Conservation (phyloP, 176 grass and related monocot genomes). For the Aegilops umbellulata region DNA sequence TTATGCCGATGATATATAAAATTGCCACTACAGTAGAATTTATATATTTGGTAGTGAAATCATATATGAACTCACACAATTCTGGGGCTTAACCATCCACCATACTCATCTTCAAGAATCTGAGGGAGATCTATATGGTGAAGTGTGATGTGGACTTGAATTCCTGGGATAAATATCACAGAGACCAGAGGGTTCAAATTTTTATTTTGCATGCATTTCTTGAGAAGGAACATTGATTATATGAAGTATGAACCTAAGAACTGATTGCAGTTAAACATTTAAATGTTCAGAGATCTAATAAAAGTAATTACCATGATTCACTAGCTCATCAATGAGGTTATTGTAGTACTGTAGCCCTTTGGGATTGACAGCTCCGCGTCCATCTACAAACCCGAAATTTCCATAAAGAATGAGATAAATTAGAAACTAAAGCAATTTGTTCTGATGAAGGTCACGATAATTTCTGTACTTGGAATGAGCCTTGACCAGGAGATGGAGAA, state of each 20-base stretch:
- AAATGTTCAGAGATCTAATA: neutral
- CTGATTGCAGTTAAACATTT: neutral
- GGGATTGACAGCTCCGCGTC: slow-evolving; percentile 57
- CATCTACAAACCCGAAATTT: slow-evolving; percentile 19
- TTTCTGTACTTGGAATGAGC: slow-evolving; percentile 37
- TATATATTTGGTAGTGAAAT: neutral
- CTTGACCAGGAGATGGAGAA: slow-evolving; percentile 90
- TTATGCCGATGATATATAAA: neutral
- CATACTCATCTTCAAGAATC: slow-evolving; percentile 62
- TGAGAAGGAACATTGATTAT: neutral
- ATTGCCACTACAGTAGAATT: neutral
- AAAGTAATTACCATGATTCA: slow-evolving; percentile 24
- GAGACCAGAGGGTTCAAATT: neutral
- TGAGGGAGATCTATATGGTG: slow-evolving; percentile 67
- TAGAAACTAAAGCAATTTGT: neutral
- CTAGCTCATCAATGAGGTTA: slow-evolving; percentile 56
- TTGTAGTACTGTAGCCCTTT: slow-evolving; percentile 65
- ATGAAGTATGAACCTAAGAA: neutral
- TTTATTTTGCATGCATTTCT: neutral
- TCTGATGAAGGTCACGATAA: neutral
- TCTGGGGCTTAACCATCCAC: slow-evolving; percentile 59
- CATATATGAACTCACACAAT: slow-evolving; percentile 34
- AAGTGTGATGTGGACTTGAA: slow-evolving; percentile 41
- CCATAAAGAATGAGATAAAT: neutral
- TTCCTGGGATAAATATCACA: slow-evolving; percentile 39